Conservation (phyloP, 129 eudicot genomes). For the Helianthus tuberosus region DNA sequence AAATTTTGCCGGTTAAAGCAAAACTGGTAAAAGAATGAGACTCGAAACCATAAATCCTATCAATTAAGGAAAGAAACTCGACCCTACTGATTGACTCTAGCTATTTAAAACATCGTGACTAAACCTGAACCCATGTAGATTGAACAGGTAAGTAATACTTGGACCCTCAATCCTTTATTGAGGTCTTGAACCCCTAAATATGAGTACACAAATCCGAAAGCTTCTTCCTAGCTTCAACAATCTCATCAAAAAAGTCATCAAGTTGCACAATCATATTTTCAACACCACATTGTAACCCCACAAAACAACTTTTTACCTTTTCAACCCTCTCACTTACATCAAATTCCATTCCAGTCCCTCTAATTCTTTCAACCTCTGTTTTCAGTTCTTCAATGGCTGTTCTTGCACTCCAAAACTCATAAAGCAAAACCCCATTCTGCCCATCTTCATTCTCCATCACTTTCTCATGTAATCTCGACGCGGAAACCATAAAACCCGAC, state of each 20-base stretch:
- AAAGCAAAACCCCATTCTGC: constrained; percentile 45
- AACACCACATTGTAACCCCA: constrained; percentile 59
- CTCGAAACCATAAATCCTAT: background rate
- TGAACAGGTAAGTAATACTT: constrained; percentile 11
- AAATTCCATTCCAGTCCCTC: constrained; percentile 51
- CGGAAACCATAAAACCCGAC: constrained; percentile 53
- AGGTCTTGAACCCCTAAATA: constrained; percentile 33
- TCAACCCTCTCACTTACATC: constrained; percentile 67
- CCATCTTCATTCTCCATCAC: constrained; percentile 49
- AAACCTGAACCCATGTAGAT: constrained; percentile 17
- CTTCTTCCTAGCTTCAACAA: constrained; percentile 74
- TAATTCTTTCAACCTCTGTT: constrained; percentile 54
- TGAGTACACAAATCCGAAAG: constrained; percentile 64
- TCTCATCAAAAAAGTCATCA: constrained; percentile 77
- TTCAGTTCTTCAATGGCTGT: constrained; percentile 55
- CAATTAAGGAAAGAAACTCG: background rate
- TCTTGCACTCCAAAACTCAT: constrained; percentile 52
- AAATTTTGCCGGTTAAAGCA: constrained; percentile 12
- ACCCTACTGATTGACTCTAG: background rate
- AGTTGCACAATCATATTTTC: constrained; percentile 62
- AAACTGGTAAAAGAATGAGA: constrained; percentile 19
- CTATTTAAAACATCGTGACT: constrained; percentile 7
- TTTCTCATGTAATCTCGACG: constrained; percentile 48
- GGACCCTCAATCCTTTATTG: constrained; percentile 3
- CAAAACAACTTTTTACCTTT: constrained; percentile 53